Base-by-base conservation (phyloP, 164 flowering plant species). In the Magnolia sinica region DNA sequence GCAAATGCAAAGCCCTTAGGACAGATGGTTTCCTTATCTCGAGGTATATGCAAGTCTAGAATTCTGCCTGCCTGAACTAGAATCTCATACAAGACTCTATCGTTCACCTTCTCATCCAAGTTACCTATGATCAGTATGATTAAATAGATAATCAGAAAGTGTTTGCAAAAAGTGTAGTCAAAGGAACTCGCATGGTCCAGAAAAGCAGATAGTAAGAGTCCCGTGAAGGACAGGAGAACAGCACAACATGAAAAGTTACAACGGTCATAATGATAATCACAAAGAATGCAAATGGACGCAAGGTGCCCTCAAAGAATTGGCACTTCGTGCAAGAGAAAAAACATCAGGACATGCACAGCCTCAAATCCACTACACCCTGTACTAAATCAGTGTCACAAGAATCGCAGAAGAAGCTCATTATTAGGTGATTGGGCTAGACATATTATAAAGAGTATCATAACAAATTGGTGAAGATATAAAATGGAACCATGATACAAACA, bases 1-100 rank as follows among this genome's bases (percentile, higher is more conserved):
- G 91, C 97, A 86, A 95, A 95, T n/a, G 98, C 98, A 83, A n/a
- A 92, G 23, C 98, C 98, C 84, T 90, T 92, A 23, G 87, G 87
- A 51, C 85, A 84, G 51, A 85, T 91, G n/a, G 90, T 90, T 77
- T 93, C 98, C 87, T 74, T 89, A 78, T 95, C 98, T 20, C 89
- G 87, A 50, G 98, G 98, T 71, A 93, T 86, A 81, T 93, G 70
- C 74, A 95, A 76, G 59, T 93, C 94, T 2, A 92, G 87, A 22
- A 93, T 78, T 52, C 88, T 83, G 50, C 98, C 98, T 1, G 93
- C 98, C 79, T 95, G 97, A 80, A 95, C 88, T 29, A 93, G 84
- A 72, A 93, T 93, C 73, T 95, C 95, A 84, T 93, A 95, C 77
- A 95, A 76, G 31, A 91, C 91, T 77, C 94, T 89, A 5, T 91